phyloP scores from a whole-genome alignment of 805 yeast genomes.

The Hanseniaspora lachancei region DNA sequence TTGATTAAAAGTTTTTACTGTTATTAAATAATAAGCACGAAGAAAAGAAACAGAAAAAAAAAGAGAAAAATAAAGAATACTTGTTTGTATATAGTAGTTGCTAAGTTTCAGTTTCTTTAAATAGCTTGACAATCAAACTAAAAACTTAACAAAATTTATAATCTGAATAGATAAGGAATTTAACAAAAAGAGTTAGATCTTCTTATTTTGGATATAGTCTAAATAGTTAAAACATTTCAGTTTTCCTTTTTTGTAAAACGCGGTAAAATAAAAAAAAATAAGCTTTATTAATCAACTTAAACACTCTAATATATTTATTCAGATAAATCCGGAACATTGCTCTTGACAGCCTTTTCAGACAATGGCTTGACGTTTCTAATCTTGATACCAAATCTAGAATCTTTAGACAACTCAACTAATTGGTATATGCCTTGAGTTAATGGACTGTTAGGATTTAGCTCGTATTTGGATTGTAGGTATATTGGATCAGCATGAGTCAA shows the following conservation, averaged over 20 bases:
- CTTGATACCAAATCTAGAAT: conserved; percentile 54
- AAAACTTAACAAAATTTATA: no score
- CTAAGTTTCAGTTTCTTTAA: no score
- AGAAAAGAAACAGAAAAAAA: neutral
- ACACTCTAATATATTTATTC: conserved; percentile 1
- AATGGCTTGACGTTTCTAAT: conserved; percentile 52
- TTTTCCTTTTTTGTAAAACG: neutral
- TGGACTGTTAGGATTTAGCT: conserved; percentile 38
- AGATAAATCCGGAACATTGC: conserved; percentile 11
- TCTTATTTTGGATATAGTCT: neutral
- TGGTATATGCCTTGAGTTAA: conserved; percentile 37
- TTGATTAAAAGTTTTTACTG: no score
- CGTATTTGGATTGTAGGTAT: conserved; percentile 75
- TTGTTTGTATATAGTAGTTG: no score
- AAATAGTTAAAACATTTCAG: neutral
- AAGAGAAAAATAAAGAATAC: neutral
- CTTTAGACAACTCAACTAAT: conserved; percentile 48
- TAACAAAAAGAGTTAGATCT: neutral
- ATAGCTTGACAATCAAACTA: no score
- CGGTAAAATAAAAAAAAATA: neutral
- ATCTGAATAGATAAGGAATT: neutral
- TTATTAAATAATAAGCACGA: no score
- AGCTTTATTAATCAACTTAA: neutral
- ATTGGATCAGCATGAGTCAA: conserved; percentile 53
- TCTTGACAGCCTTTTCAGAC: conserved; percentile 14